Base-by-base conservation (phyloP, 805 yeast species). In the Suhomyces emberorum region DNA sequence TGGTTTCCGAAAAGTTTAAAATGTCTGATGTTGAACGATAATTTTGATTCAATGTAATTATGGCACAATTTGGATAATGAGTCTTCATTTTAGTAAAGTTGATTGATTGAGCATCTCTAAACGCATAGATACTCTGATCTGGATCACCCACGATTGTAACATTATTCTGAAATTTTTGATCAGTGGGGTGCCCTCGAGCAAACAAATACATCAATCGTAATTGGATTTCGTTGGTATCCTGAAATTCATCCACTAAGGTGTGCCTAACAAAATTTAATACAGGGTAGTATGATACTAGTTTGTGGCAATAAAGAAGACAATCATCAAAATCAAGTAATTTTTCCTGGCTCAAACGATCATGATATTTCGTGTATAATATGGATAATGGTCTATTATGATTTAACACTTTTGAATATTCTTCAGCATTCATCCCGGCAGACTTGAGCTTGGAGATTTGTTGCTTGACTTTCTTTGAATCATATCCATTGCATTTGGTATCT, bases 81-180 rank as follows among this genome's bases (percentile, higher is more conserved):
- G 46, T 36, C 27, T 61, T 57, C 85, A 88, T 77, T 10, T 64
- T 63, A 27, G 61, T 61, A 48, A 89, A 86, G 49, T 85, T 88
- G 12, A 67, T 62, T 1, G 82, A 69, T 23, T 79, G 78, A 0
- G 97, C 97, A 49, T 82, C 79, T 42, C 98, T 67, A 48, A 91
- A 91, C 0, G 83, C 88, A 56, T 93, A 91, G 15, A 91, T 91
- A 52, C 95, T 82, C 59, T 91, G 98, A 57, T 93, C 96, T 0
- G 96, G 96, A 54, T 91, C 98, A 1, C 98, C 98, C 2, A 91
- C 97, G 1, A 88, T 81, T 0, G 97, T 86, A 7, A 91, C 72
- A 39, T 81, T 81, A 42, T 77, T 55, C 24, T 66, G 69, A 14
- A 52, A 28, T 4, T 29, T 19, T 5, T 42, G 19, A 14, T 60